Conservation (phyloP, 2,329 filamentous ascomycete genomes). For the Neofusicoccum ribis region DNA sequence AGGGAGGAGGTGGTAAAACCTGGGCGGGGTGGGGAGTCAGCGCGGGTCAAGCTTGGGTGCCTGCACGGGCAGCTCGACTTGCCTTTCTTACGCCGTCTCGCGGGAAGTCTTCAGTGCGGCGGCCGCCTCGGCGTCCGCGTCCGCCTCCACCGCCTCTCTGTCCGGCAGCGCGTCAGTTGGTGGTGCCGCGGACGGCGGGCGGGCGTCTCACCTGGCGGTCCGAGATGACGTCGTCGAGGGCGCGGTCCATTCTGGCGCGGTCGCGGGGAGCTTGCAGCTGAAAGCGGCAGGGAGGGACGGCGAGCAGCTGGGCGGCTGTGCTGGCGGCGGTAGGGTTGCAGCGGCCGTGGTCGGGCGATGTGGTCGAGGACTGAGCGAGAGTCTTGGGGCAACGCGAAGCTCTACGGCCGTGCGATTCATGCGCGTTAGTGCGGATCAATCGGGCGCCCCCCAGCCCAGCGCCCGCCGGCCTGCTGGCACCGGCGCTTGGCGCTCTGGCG, state of each 20-base stretch:
- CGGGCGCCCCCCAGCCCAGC: neutral
- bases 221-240: constrained; percentile 64
- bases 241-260: constrained; percentile 57
- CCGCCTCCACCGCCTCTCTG: constrained; percentile 24
- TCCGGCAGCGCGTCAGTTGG: constrained; percentile 13
- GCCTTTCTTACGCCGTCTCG: constrained; percentile 93
- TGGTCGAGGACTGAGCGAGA: neutral
- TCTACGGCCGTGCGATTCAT: neutral
- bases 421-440: neutral
- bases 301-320: neutral
- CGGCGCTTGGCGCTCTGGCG: too few species aligned
- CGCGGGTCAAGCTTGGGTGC: neutral
- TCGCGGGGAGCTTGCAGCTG: neutral
- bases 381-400: too few species aligned
- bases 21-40: constrained; percentile 13
- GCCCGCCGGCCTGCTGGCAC: too few species aligned
- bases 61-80: neutral
- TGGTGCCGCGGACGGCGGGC: neutral
- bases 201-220: constrained; percentile 54
- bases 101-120: constrained; percentile 58
- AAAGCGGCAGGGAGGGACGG: neutral
- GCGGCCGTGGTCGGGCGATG: neutral
- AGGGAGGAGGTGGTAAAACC: constrained; percentile 27
- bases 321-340: neutral
- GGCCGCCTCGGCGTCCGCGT: constrained; percentile 39